Conservation (phyloP, 306 rosid genomes). For the Amphicarpaea edgeworthii region DNA sequence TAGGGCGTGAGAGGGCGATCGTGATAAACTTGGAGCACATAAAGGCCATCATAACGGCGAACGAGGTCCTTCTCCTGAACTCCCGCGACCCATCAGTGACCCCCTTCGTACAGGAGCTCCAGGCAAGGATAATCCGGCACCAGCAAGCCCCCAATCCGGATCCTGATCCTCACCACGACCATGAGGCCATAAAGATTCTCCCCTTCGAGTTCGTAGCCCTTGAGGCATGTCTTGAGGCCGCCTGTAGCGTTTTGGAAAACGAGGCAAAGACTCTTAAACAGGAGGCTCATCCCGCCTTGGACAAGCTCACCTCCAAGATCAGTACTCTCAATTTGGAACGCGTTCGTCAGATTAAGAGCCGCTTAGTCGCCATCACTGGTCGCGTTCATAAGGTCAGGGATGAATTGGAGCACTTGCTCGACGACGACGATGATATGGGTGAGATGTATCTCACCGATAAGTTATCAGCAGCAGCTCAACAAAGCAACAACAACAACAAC, state of each 20-base stretch:
- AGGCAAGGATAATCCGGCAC: slow-evolving; percentile 67
- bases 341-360: slow-evolving; percentile 96
- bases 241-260: slow-evolving; percentile 78
- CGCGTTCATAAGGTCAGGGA: slow-evolving; percentile 97
- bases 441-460: slow-evolving; percentile 94
- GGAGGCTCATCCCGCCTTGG: slow-evolving; percentile 98
- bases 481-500: too few species aligned
- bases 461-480: too few species aligned
- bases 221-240: slow-evolving; percentile 95
- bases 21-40: slow-evolving; percentile 93
- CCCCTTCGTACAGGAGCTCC: slow-evolving; percentile 86
- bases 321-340: slow-evolving; percentile 97
- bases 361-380: slow-evolving; percentile 95
- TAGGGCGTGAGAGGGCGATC: slow-evolving; percentile 88
- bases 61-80: slow-evolving; percentile 83
- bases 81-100: slow-evolving; percentile 88
- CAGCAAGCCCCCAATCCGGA: slow-evolving; percentile 49
- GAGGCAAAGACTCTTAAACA: slow-evolving; percentile 90
- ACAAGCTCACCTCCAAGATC: slow-evolving; percentile 92
- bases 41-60: slow-evolving; percentile 92
- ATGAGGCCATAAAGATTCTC: slow-evolving; percentile 69
- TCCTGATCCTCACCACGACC: slow-evolving; percentile 27
- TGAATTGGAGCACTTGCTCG: slow-evolving; percentile 93
- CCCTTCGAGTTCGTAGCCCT: slow-evolving; percentile 91
- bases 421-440: slow-evolving; percentile 98